Percentiles rank a stretch among this genome's conserved stretches.
Evolutionary conservation across 202 grass and related monocot species (phyloP).

Genomic region (Brachypodium distachyon): DNA sequence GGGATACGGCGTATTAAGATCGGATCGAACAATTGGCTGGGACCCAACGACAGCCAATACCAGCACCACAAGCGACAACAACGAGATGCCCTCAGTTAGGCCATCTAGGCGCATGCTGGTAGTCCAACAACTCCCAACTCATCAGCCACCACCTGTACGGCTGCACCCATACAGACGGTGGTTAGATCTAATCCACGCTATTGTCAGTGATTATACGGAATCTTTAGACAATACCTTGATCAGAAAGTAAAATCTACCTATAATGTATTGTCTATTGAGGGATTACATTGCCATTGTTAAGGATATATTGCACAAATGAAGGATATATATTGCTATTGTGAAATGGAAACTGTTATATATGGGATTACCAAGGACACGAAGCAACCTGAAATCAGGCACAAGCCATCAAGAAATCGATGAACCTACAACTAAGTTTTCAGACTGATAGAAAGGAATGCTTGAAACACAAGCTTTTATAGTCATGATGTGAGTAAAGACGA

Average conservation of each 20-base stretch:
- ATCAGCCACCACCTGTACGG: neutral
- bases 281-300: too few relatives aligned
- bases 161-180: neutral
- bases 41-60: slow-evolving; percentile 23
- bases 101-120: neutral
- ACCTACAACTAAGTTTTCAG: neutral
- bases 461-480: neutral
- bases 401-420: slow-evolving; percentile 9
- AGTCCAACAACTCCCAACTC: slow-evolving; percentile 8
- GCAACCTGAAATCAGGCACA: neutral
- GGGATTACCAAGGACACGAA: neutral
- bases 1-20: neutral
- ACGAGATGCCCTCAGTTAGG: neutral
- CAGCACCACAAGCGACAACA: neutral
- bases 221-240: neutral
- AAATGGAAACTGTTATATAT: neutral
- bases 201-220: neutral
- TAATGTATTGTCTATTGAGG: neutral
- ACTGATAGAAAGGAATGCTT: slow-evolving; percentile 12
- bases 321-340: neutral
- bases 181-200: slow-evolving; percentile 8
- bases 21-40: neutral
- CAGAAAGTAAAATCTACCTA: neutral
- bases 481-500: slow-evolving; percentile 10
- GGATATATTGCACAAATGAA: neutral